phyloP scores from a whole-genome alignment of 106 monocot genomes.

The Posidonia australis region DNA sequence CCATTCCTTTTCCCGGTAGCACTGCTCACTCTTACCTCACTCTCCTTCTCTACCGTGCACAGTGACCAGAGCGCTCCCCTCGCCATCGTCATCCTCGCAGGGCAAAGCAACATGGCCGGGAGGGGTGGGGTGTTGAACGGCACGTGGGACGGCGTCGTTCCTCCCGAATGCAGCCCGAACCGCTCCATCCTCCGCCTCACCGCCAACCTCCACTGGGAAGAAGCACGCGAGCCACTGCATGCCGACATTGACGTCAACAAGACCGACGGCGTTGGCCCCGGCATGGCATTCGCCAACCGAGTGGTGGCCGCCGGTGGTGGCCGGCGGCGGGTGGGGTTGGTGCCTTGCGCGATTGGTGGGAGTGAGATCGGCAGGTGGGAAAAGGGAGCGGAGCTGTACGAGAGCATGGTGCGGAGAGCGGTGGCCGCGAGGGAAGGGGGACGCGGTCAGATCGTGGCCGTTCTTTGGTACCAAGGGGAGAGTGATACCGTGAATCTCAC shows the following conservation, averaged over 20 bases:
- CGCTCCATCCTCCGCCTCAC: conserved; percentile 53
- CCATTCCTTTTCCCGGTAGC: too few relatives aligned
- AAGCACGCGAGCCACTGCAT: conserved; percentile 59
- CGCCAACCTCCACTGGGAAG: conserved; percentile 31
- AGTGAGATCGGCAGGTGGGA: conserved; percentile 50
- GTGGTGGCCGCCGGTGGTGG: conserved; percentile 2
- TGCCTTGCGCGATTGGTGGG: conserved; percentile 72
- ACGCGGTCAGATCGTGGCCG: conserved; percentile 32
- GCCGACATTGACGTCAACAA: conserved; percentile 49
- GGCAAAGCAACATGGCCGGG: conserved; percentile 72
- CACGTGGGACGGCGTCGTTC: conserved; percentile 51
- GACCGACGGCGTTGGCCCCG: conserved; percentile 69
- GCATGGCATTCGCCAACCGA: conserved; percentile 62
- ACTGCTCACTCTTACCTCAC: too few relatives aligned
- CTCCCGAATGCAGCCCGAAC: conserved; percentile 28
- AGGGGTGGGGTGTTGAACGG: conserved; percentile 35
- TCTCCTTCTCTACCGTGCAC: too few relatives aligned
- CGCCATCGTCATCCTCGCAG: conserved; percentile 37
- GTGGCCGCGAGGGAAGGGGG: conserved; percentile 15
- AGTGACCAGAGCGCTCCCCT: background rate
- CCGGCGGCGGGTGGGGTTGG: conserved; percentile 16
- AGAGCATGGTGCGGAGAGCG: conserved; percentile 41
- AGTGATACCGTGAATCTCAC: conserved; percentile 42
- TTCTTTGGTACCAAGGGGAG: conserved; percentile 91
- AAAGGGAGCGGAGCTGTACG: conserved; percentile 36